Conservation (phyloP, 768 basidiomycete genomes). For the Naganishia kalamii region DNA sequence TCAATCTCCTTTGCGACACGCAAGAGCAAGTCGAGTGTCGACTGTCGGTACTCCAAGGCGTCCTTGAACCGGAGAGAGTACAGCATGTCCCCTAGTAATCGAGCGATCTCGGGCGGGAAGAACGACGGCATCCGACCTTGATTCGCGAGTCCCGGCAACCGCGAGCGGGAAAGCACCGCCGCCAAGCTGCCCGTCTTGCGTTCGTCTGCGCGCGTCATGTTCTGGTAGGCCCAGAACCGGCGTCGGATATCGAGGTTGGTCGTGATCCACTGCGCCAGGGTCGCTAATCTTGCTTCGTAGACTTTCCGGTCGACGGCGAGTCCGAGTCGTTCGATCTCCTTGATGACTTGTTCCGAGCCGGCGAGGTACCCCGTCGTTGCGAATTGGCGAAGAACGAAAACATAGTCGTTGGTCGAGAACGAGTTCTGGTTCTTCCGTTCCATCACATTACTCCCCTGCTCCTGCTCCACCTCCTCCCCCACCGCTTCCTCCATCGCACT, state of each 20-base stretch:
- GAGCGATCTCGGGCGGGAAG: constrained; percentile 18
- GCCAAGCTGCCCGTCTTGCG: not conserved
- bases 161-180: not conserved
- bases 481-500: not conserved
- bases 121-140: constrained; percentile 14
- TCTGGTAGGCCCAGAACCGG: constrained; percentile 6
- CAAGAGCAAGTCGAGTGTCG: constrained; percentile 1
- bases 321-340: constrained; percentile 16
- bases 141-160: not conserved
- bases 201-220: constrained; percentile 1
- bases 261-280: constrained; percentile 13
- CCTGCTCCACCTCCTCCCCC: not conserved
- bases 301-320: not conserved
- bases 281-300: constrained; percentile 8
- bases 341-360: constrained; percentile 18
- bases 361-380: constrained; percentile 16
- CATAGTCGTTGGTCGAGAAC: constrained; percentile 16
- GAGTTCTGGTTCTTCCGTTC: not conserved
- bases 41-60: not conserved
- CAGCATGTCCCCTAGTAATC: constrained; percentile 6
- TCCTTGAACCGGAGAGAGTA: constrained; percentile 1
- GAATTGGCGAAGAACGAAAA: constrained; percentile 19
- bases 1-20: constrained; percentile 20
- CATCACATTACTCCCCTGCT: not conserved
- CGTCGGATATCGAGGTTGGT: constrained; percentile 8